A percentile compares a stretch with the other conserved stretches of the same genome.
Conservation (phyloP, 129 eudicot genomes). For the Ambrosia artemisiifolia region DNA sequence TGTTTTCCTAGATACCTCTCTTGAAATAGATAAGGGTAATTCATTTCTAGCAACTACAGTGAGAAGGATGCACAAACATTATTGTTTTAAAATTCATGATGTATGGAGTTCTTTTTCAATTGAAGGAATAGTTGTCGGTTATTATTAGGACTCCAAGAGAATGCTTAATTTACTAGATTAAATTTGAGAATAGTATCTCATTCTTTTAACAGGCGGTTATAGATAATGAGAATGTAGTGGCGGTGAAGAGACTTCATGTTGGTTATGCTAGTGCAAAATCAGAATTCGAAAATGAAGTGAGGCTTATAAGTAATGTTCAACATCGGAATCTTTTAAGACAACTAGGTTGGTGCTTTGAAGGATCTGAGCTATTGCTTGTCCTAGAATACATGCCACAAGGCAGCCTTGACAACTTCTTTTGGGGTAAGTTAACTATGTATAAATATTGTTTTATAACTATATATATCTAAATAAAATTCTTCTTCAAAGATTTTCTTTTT, state of each 20-base stretch:
- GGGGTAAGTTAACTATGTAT: constrained; percentile 38
- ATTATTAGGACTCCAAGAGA: not conserved
- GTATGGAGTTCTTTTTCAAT: not conserved
- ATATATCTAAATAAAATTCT: no score
- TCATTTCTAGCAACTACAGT: not conserved
- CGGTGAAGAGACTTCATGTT: constrained; percentile 46
- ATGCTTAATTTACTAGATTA: not conserved
- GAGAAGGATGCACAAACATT: not conserved
- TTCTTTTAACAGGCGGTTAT: constrained; percentile 45
- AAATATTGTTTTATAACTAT: not conserved
- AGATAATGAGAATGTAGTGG: constrained; percentile 43
- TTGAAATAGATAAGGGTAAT: not conserved
- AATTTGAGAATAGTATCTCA: not conserved
- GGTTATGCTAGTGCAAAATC: constrained; percentile 28
- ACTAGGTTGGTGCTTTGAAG: constrained; percentile 52
- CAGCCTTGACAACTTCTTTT: constrained; percentile 59
- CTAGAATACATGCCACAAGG: constrained; percentile 61
- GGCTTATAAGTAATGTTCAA: constrained; percentile 58
- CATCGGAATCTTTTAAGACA: constrained; percentile 59
- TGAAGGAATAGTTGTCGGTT: not conserved
- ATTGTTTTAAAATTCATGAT: not conserved
- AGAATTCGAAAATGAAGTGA: constrained; percentile 54
- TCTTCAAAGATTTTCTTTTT: no score
- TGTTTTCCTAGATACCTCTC: not conserved
- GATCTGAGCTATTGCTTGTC: constrained; percentile 48